A percentile compares a stretch with the other conserved stretches of the same genome.
Evolutionary conservation across 2,329 filamentous ascomycete species (phyloP).

Genomic region (Didymella keratinophila): DNA sequence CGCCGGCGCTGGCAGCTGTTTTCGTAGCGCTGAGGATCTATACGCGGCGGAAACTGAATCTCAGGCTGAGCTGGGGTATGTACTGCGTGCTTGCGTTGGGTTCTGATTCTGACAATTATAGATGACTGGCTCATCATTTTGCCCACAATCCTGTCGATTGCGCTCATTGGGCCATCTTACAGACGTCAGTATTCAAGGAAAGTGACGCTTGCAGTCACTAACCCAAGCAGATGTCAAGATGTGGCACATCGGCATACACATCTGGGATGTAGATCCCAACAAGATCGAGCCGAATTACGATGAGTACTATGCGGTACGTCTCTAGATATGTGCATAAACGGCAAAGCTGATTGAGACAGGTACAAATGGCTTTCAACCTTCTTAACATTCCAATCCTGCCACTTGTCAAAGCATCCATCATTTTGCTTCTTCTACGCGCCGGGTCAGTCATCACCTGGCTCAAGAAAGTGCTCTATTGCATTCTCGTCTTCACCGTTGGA

Average conservation of each 20-base stretch:
- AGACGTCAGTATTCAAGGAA: conserved; percentile 38
- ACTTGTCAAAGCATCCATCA: conserved; percentile 53
- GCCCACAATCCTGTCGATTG: conserved; percentile 47
- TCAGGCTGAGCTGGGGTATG: conserved; percentile 49
- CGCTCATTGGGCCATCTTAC: conserved; percentile 48
- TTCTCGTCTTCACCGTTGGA: conserved; percentile 48
- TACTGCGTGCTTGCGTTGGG: neutral
- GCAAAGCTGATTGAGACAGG: conserved; percentile 31
- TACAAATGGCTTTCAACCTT: conserved; percentile 50
- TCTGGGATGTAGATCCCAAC: conserved; percentile 46
- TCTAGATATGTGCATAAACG: neutral
- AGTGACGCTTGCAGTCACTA: neutral
- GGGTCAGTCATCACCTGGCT: conserved; percentile 51
- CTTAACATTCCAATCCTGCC: conserved; percentile 52
- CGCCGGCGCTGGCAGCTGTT: conserved; percentile 42
- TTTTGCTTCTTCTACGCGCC: conserved; percentile 50
- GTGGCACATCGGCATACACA: conserved; percentile 51
- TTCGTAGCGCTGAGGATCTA: conserved; percentile 50
- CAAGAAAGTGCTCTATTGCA: conserved; percentile 49
- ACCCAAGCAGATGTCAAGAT: conserved; percentile 44
- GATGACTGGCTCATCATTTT: conserved; percentile 52
- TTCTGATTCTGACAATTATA: conserved; percentile 15
- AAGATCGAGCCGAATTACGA: conserved; percentile 49
- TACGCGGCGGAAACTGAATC: conserved; percentile 48
- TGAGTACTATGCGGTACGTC: conserved; percentile 45